These are phyloP conservation scores for Colletotrichum costaricense DNA, from an alignment of 2,329 filamentous ascomycete genomes.

Conservation along the genomic window DNA sequence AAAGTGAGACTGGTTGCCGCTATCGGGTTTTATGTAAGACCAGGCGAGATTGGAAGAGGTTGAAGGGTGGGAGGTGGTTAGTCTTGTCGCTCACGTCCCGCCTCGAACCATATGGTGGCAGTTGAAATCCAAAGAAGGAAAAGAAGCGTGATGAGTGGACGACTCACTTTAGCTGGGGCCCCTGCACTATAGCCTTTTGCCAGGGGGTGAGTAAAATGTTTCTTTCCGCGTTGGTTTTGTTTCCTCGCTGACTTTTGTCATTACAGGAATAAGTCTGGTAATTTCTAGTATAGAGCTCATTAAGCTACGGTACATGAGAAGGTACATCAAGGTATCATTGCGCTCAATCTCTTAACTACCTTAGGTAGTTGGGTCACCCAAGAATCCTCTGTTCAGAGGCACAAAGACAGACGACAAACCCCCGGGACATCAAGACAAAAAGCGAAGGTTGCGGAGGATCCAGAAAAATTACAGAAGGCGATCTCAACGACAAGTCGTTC, in stretches of 20 bases:
- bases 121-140: constrained; percentile 18
- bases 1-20: not conserved
- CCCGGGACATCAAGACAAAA: not conserved
- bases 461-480: constrained; percentile 31
- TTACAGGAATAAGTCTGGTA: not conserved
- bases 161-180: constrained; percentile 17
- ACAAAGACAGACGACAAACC: not conserved
- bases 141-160: constrained; percentile 26
- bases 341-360: not conserved
- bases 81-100: constrained; percentile 25
- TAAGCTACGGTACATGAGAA: too few relatives aligned
- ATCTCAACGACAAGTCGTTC: constrained; percentile 34
- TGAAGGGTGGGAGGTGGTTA: constrained; percentile 13
- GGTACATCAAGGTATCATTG: not conserved
- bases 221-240: not conserved
- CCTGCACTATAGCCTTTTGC: constrained; percentile 7
- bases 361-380: not conserved
- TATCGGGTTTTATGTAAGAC: constrained; percentile 11
- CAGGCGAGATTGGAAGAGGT: not conserved
- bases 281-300: too few relatives aligned
- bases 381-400: not conserved
- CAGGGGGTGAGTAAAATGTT: not conserved
- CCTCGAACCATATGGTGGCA: constrained; percentile 25
- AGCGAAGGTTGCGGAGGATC: constrained; percentile 15
- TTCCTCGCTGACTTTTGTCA: not conserved